Evolutionary conservation across 306 rosid genomes (phyloP).

Genomic region (Gastrolobium bilobum): DNA sequence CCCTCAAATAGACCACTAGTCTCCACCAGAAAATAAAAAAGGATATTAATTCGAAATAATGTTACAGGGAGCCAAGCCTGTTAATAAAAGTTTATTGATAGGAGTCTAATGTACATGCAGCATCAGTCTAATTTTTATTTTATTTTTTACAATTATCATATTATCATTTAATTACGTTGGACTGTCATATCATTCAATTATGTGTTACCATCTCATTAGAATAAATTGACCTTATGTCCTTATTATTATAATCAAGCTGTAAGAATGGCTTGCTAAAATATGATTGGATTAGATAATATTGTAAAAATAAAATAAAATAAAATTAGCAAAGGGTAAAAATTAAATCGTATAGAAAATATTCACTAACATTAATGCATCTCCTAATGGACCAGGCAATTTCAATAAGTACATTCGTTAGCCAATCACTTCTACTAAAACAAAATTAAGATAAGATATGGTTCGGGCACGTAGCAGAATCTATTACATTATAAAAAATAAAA

Average conservation of each 20-base stretch:
- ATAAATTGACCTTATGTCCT: background rate
- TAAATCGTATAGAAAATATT: background rate
- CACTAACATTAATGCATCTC: conserved; percentile 5
- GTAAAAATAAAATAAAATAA: background rate
- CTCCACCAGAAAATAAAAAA: background rate
- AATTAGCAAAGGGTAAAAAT: background rate
- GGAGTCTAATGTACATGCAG: background rate
- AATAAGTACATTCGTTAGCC: background rate
- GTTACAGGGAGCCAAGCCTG: background rate
- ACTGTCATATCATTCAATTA: conserved; percentile 9
- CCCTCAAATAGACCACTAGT: background rate
- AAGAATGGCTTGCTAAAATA: background rate
- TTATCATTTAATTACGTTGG: background rate
- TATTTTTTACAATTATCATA: background rate
- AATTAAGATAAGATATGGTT: background rate
- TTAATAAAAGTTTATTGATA: background rate
- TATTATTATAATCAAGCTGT: background rate
- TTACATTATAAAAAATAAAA: no score
- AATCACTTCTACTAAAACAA: conserved; percentile 20
- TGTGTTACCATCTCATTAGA: background rate
- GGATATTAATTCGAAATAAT: conserved; percentile 25
- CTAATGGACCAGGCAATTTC: background rate
- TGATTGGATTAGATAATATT: background rate
- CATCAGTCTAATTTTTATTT: background rate
- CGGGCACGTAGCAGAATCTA: conserved; percentile 9